phyloP scores from a whole-genome alignment of 1,139 yeast species.

The Pichia sp. region DNA sequence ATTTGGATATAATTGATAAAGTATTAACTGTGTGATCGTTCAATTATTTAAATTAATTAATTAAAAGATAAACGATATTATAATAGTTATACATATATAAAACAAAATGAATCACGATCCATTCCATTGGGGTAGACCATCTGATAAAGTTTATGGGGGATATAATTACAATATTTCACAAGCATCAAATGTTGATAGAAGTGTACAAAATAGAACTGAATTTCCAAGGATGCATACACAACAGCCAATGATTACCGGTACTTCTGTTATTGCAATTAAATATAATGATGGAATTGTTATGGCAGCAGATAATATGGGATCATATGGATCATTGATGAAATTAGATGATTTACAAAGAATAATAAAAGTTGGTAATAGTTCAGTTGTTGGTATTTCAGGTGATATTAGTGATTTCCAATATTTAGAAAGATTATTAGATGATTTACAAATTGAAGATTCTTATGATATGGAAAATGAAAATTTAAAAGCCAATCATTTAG shows the following conservation, averaged over 20 bases:
- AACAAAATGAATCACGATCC: slow-evolving; percentile 87
- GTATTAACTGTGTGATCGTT: too few species aligned
- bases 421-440: slow-evolving; percentile 66
- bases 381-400: slow-evolving; percentile 92
- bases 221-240: slow-evolving; percentile 84
- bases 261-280: slow-evolving; percentile 88
- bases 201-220: slow-evolving; percentile 24
- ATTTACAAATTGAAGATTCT: slow-evolving; percentile 68
- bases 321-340: slow-evolving; percentile 90
- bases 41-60: too few species aligned
- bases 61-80: too few species aligned
- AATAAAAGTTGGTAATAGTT: slow-evolving; percentile 72
- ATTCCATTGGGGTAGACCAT: slow-evolving; percentile 91
- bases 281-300: slow-evolving; percentile 84
- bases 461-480: slow-evolving; percentile 72
- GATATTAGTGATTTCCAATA: slow-evolving; percentile 93
- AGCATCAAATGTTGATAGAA: slow-evolving; percentile 31
- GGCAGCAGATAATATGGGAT: slow-evolving; percentile 93
- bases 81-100: not conserved
- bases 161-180: slow-evolving; percentile 71
- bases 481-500: slow-evolving; percentile 79
- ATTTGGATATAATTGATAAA: too few species aligned
- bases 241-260: slow-evolving; percentile 93
- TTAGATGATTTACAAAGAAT: slow-evolving; percentile 82
- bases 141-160: slow-evolving; percentile 69